Base-by-base conservation (phyloP, 257 asterid genomes). In the Solanum paucissectum region DNA sequence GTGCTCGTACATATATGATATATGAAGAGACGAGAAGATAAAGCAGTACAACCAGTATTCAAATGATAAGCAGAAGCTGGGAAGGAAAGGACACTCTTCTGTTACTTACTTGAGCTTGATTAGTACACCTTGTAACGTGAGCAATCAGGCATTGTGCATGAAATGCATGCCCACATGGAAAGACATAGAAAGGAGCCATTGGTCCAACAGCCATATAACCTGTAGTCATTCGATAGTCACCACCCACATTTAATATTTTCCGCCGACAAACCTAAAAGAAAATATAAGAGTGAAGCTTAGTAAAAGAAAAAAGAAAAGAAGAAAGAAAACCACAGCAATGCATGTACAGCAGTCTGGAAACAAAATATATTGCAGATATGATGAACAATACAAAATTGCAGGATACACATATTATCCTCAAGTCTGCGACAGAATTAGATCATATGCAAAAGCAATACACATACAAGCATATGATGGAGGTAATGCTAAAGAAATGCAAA, bases 91-190 rank as follows among this genome's bases (percentile, higher is more conserved):
- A 13, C 37, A 68, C 34, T 72, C 84, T 52, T 85, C 88, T 68
- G 89, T 88, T 76, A 92, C 98, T 93, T 91, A 97, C 99, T 90
- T 94, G 99, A 82, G 94, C 88, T 92, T 89, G 98, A 90, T 86
- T 93, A 60, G 98, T 95, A 91, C 98, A 95, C 92, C 92, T 91
- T 84, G 98, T 97, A 90, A 96, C 96, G 62, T 97, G 99, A 44
- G 98, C 95, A 89, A 97, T 93, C 95, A 97, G 88, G 93, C 99
- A 97, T 87, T 94, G 94, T 11, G 98, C 93, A 74, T 97, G 99
- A 91, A 97, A 97, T 88, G 99, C 92, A 92, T 97, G 99, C 64
- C 95, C 98, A 91, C 99, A 97, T 18, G 99, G 99, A 88, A 97
- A 97, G 89, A 95, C 99, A 87, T 96, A 97, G 92, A 97, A 96